Percentiles rank a stretch among this genome's conserved stretches.
These are phyloP conservation scores for Sporothrix phasma DNA, from an alignment of 2,329 filamentous ascomycete genomes.

Conservation along the genomic window DNA sequence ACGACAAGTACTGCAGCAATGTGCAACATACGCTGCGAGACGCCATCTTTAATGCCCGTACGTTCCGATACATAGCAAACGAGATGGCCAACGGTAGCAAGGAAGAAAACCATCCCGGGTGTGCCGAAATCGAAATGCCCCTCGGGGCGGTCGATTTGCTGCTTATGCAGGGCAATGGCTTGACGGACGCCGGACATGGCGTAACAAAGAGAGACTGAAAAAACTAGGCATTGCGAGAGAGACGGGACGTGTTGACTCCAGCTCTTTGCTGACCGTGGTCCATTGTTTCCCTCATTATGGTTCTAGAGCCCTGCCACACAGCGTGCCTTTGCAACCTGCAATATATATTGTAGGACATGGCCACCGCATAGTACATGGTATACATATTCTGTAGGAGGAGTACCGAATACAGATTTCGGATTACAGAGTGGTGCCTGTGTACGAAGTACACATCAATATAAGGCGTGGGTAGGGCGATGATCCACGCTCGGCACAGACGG, in stretches of 20 bases:
- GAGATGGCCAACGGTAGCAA: background rate
- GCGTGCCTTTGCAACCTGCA: background rate
- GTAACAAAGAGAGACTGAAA: too few relatives aligned
- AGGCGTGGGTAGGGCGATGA: background rate
- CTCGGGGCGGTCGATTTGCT: background rate
- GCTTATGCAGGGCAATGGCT: background rate
- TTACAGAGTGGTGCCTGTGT: background rate
- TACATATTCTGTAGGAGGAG: too few relatives aligned
- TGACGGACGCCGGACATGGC: background rate
- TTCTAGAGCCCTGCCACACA: background rate
- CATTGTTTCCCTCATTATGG: background rate
- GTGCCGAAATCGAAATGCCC: background rate
- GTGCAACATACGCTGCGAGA: too few relatives aligned
- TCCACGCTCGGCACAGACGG: constrained; percentile 5
- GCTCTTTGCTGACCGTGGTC: background rate
- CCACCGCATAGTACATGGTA: background rate
- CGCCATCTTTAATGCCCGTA: too few relatives aligned
- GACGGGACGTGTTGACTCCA: background rate
- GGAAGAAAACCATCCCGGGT: background rate
- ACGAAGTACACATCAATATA: too few relatives aligned
- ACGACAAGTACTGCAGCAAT: background rate
- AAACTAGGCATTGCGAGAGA: background rate
- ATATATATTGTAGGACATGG: background rate
- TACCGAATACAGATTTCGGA: background rate
- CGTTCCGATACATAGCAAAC: too few relatives aligned